Percentiles rank a stretch among this genome's conserved stretches.
Evolutionary conservation across 1,284 basidiomycete genomes (phyloP).

Genomic region (Apiotrichum gracile): DNA sequence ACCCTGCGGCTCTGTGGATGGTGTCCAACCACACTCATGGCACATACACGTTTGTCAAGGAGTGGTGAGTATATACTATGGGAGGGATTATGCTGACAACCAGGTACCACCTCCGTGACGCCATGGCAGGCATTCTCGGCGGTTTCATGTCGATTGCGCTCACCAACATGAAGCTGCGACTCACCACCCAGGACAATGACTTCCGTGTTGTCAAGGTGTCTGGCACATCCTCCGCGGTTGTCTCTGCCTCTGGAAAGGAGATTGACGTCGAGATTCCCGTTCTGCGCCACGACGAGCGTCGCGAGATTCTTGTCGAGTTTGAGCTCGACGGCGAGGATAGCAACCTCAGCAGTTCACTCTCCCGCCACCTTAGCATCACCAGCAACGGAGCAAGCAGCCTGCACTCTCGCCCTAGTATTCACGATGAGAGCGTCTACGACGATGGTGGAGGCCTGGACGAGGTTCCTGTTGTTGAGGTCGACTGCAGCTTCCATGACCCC

Average conservation of each 20-base stretch:
- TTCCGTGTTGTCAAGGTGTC: constrained; percentile 88
- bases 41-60: constrained; percentile 94
- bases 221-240: constrained; percentile 72
- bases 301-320: constrained; percentile 90
- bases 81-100: background rate
- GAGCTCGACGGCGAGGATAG: constrained; percentile 58
- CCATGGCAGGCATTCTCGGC: constrained; percentile 83
- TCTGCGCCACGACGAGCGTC: constrained; percentile 79
- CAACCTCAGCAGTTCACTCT: background rate
- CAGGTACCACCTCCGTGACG: constrained; percentile 72
- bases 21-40: constrained; percentile 96
- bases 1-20: constrained; percentile 96
- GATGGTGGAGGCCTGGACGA: constrained; percentile 87
- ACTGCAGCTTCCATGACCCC: constrained; percentile 87
- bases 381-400: background rate
- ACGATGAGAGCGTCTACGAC: constrained; percentile 53
- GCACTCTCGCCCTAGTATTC: background rate
- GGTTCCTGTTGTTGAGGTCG: constrained; percentile 83
- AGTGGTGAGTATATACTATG: constrained; percentile 56
- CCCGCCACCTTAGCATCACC: constrained; percentile 1
- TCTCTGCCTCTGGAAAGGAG: constrained; percentile 79
- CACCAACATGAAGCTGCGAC: constrained; percentile 82
- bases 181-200: constrained; percentile 56
- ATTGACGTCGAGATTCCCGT: constrained; percentile 94
- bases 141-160: constrained; percentile 90